Conservation (phyloP, 306 rosid species). For the Inga laurina region DNA sequence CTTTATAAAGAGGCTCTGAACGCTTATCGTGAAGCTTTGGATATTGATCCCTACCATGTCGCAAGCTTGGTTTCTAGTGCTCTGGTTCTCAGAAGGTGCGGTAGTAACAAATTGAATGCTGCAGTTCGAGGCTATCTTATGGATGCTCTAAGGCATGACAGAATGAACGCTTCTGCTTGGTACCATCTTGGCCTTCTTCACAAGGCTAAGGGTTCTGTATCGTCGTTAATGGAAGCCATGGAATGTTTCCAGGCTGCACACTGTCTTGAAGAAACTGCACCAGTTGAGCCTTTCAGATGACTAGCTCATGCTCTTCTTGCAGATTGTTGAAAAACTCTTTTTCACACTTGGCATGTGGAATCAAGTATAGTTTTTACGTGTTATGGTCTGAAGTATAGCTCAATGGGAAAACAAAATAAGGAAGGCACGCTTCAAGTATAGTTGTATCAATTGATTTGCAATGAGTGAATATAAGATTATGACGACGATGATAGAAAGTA, state of each 20-base stretch:
- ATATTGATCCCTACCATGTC: conserved; percentile 67
- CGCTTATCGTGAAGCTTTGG: conserved; percentile 60
- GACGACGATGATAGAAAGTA: neutral
- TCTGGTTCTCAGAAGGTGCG: conserved; percentile 48
- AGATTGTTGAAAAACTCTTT: conserved; percentile 19
- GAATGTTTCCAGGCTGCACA: conserved; percentile 85
- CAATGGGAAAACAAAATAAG: conserved; percentile 18
- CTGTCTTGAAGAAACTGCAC: conserved; percentile 74
- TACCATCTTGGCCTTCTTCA: conserved; percentile 75
- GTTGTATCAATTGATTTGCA: neutral
- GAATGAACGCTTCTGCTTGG: conserved; percentile 75
- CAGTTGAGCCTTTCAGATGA: conserved; percentile 84
- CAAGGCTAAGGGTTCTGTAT: conserved; percentile 50
- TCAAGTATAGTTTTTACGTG: conserved; percentile 21
- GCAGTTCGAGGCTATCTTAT: conserved; percentile 61
- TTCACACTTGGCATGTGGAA: conserved; percentile 18
- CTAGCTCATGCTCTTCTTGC: conserved; percentile 5
- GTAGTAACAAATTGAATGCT: conserved; percentile 36
- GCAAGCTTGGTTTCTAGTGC: conserved; percentile 74
- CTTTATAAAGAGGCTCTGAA: conserved; percentile 66
- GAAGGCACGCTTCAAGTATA: neutral
- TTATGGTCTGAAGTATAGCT: neutral
- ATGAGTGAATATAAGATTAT: neutral
- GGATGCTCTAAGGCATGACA: conserved; percentile 69
- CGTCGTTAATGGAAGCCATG: conserved; percentile 62